These are phyloP conservation scores for Hirsutella thompsonii DNA, from an alignment of 2,329 filamentous ascomycete genomes.

Conservation along the genomic window DNA sequence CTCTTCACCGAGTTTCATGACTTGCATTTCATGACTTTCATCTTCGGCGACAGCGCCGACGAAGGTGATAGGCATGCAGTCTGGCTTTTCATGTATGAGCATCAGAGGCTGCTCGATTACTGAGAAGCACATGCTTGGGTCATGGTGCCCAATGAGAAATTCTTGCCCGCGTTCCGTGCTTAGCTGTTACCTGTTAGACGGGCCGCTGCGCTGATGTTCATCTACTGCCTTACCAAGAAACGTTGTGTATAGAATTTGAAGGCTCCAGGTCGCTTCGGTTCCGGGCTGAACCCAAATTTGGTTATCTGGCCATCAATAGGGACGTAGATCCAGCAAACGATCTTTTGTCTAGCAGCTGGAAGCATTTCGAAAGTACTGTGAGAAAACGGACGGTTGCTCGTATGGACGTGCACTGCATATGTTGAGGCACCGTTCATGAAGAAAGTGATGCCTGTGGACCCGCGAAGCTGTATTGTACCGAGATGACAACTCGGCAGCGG, in stretches of 20 bases:
- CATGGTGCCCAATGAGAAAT: constrained; percentile 1
- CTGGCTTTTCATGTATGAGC: constrained; percentile 1
- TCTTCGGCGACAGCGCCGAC: constrained; percentile 1
- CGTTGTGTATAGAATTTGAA: background rate
- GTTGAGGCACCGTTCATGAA: background rate
- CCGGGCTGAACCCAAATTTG: background rate
- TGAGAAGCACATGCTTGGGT: background rate
- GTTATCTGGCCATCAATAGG: constrained; percentile 1
- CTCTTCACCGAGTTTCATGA: background rate
- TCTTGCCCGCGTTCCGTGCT: background rate
- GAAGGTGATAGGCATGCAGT: constrained; percentile 1
- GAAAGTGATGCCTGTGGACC: constrained; percentile 2
- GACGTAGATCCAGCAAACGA: constrained; percentile 2
- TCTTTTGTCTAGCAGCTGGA: background rate
- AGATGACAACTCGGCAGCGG: background rate
- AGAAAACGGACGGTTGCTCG: constrained; percentile 1
- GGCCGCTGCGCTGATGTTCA: background rate
- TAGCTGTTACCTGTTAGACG: constrained; percentile 1
- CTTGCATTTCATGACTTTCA: background rate
- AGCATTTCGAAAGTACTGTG: constrained; percentile 1
- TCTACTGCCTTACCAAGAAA: constrained; percentile 1
- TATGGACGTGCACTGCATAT: constrained; percentile 2
- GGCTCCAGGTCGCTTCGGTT: constrained; percentile 1
- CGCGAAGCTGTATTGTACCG: constrained; percentile 1
- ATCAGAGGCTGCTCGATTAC: background rate